phyloP scores from a whole-genome alignment of 129 eudicot genomes.

The Flaveria robusta region DNA sequence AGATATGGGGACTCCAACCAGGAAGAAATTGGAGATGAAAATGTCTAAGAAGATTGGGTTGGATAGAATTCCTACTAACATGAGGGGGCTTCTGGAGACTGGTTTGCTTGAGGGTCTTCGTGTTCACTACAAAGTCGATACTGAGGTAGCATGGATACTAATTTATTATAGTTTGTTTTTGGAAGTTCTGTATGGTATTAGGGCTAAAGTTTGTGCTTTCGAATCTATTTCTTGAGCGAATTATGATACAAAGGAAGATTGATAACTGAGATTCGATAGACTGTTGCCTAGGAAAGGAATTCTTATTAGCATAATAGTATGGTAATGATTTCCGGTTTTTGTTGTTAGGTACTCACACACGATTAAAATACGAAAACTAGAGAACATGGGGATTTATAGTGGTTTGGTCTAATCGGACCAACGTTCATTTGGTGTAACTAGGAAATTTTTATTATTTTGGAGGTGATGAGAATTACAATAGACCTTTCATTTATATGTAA shows the following conservation, averaged over 20 bases:
- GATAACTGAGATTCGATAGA: slow-evolving; percentile 7
- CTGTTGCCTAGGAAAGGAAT: slow-evolving; percentile 15
- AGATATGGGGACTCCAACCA: slow-evolving; percentile 36
- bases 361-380: too few relatives aligned
- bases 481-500: too few relatives aligned
- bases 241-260: slow-evolving; percentile 4
- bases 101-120: slow-evolving; percentile 85
- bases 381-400: too few relatives aligned
- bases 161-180: slow-evolving; percentile 15
- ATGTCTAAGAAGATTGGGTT: slow-evolving; percentile 59
- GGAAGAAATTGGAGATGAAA: slow-evolving; percentile 58
- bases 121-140: slow-evolving; percentile 69
- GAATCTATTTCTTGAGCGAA: neutral
- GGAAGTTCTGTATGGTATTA: slow-evolving; percentile 3
- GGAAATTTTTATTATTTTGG: too few relatives aligned
- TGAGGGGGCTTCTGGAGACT: slow-evolving; percentile 78
- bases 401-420: too few relatives aligned
- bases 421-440: too few relatives aligned
- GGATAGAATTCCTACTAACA: slow-evolving; percentile 53
- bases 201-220: neutral
- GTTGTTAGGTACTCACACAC: too few relatives aligned
- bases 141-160: slow-evolving; percentile 39
- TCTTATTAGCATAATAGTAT: neutral
- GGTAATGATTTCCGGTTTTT: neutral
- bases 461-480: too few relatives aligned